Conservation (phyloP, 768 basidiomycete genomes). For the Boletus patriciae region DNA sequence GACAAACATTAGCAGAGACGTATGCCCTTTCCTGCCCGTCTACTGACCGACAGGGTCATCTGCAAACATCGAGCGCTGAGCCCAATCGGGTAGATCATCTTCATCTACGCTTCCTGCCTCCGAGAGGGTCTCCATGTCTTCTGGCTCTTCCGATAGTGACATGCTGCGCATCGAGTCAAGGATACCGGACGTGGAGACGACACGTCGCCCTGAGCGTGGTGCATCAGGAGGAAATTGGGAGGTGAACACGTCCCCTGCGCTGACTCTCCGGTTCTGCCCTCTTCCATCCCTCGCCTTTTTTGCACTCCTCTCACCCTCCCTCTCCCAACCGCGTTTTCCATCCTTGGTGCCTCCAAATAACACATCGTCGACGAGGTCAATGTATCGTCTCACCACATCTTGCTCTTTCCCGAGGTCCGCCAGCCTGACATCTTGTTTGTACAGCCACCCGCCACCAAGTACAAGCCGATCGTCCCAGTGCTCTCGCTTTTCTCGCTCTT, state of each 20-base stretch:
- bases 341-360: slow-evolving; percentile 64
- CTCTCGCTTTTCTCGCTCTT: slow-evolving; percentile 57
- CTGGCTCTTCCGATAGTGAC: slow-evolving; percentile 56
- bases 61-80: slow-evolving; percentile 54
- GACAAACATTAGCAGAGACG: slow-evolving; percentile 2
- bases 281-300: slow-evolving; percentile 43
- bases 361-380: slow-evolving; percentile 79
- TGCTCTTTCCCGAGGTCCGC: slow-evolving; percentile 57
- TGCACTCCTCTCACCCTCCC: slow-evolving; percentile 45
- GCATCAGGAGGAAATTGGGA: slow-evolving; percentile 23
- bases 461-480: slow-evolving; percentile 82
- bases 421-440: slow-evolving; percentile 61
- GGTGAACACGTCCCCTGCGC: slow-evolving; percentile 32
- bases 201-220: slow-evolving; percentile 40
- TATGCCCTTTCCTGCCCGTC: slow-evolving; percentile 1
- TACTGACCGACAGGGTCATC: slow-evolving; percentile 60
- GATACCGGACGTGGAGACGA: slow-evolving; percentile 58
- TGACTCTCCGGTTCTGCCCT: slow-evolving; percentile 36
- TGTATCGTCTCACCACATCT: slow-evolving; percentile 55
- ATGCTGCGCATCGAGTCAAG: slow-evolving; percentile 52
- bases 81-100: slow-evolving; percentile 78
- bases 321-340: slow-evolving; percentile 48
- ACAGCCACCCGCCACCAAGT: slow-evolving; percentile 81
- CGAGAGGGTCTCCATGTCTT: slow-evolving; percentile 48
- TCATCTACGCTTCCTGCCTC: slow-evolving; percentile 54